Base-by-base conservation (phyloP, 108 stramenopile genomes). In the Thalassiosira profunda region DNA sequence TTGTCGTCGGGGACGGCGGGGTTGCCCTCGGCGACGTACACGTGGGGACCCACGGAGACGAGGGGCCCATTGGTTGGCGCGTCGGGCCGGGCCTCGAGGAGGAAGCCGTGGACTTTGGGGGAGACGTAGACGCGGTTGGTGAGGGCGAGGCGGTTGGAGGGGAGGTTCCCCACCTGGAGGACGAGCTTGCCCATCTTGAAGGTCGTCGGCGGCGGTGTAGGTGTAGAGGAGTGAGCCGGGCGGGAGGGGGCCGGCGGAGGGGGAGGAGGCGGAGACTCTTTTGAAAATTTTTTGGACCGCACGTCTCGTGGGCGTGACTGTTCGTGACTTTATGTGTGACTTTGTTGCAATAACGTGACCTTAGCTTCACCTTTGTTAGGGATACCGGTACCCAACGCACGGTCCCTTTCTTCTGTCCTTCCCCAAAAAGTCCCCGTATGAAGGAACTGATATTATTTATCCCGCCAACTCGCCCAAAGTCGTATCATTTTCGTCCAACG, bases 61-160 rank as follows among this genome's bases (percentile, higher is more conserved):
- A 93, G 79, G 17, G 68, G 68, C 72, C n/a, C 67, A 65, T 2
- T 59, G 30, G 20, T 71, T 60, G 29, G 47, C 26, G 33, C 75
- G 60, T 62, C 74, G 43, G 76, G 77, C 38, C 83, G 74, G 21
- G 84, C 74, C 21, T 78, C 46, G 10, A 91, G 46, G 31, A 79
- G 76, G 56, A 49, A 42, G 36, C 17, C 11, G 48, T 70, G 59
- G 56, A 77, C 79, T 28, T 64, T 64, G 43, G 82, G 76, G 43
- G 79, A 74, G 34, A 96, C 84, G 79, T 96, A 96, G 24, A 94
- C 78, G 36, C 70, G 78, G 79, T 96, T 94, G 41, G 92, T 93
- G 54, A 86, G 72, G 11, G 93, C 93, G 46, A 96, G 78, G 28
- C 87, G 86, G 48, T 93, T 96, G 47, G 87, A 82, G 35, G 96